Conservation (phyloP, 2,329 filamentous ascomycete species). For the Arachnopeziza araneosa region DNA sequence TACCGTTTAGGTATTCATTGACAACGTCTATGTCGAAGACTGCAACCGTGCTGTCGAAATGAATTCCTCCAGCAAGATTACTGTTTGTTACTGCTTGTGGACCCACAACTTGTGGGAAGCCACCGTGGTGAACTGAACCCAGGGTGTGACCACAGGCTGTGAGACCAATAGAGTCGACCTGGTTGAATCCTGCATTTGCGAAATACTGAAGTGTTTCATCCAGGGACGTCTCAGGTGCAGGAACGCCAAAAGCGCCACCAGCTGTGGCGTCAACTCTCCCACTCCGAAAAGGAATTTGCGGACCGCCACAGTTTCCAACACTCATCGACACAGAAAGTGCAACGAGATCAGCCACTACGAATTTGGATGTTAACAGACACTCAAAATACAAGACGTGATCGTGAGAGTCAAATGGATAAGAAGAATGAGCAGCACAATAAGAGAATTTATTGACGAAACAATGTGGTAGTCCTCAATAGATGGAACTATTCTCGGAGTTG, state of each 20-base stretch:
- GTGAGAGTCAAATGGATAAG: no score
- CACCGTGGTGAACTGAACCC: constrained; percentile 22
- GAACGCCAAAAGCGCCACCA: constrained; percentile 44
- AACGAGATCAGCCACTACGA: constrained; percentile 37
- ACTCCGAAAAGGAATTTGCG: constrained; percentile 43
- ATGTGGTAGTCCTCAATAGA: no score
- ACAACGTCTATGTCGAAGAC: constrained; percentile 51
- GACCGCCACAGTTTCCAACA: constrained; percentile 53
- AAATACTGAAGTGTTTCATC: constrained; percentile 49
- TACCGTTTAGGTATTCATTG: constrained; percentile 43
- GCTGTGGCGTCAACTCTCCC: constrained; percentile 48
- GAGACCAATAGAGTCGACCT: constrained; percentile 51
- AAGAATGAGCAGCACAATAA: no score
- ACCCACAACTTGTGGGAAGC: constrained; percentile 47
- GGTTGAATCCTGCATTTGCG: constrained; percentile 48
- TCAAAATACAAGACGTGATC: not conserved
- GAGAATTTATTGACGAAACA: no score
- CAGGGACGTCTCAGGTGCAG: constrained; percentile 49
- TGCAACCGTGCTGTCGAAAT: constrained; percentile 43
- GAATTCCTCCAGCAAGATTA: constrained; percentile 34
- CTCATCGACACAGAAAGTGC: constrained; percentile 45
- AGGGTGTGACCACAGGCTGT: constrained; percentile 56
- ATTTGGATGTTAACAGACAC: not conserved
- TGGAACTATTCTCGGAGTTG: no score
- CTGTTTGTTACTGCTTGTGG: constrained; percentile 31